Conservation (phyloP, 2,329 filamentous ascomycete species). For the Niveomyces coronatus region DNA sequence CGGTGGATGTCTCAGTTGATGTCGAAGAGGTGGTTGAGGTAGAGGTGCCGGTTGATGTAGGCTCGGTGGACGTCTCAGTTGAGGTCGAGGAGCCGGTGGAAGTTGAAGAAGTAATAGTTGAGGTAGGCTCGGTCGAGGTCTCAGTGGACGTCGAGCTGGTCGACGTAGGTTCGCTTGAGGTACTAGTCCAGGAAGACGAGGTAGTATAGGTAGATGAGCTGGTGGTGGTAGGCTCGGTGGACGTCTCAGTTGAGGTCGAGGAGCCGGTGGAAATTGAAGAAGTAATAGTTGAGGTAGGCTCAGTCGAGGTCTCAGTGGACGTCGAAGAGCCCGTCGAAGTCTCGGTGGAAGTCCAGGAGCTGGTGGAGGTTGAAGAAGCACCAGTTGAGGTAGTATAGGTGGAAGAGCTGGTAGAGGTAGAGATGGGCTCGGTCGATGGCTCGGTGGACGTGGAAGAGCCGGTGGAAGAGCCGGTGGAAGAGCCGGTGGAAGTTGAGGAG, state of each 20-base stretch:
- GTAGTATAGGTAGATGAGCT: neutral
- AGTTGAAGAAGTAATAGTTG: too few species aligned
- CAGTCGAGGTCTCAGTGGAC: neutral
- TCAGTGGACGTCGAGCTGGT: neutral
- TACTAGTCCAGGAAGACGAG: too few species aligned
- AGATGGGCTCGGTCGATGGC: neutral
- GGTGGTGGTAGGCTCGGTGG: neutral
- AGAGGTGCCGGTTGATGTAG: neutral
- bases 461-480: slow-evolving; percentile 8
- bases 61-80: neutral
- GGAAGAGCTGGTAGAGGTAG: slow-evolving; percentile 4
- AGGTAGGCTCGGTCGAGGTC: neutral
- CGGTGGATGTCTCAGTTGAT: slow-evolving; percentile 2
- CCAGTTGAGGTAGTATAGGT: slow-evolving; percentile 3
- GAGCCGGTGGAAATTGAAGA: too few species aligned
- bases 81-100: slow-evolving; percentile 8
- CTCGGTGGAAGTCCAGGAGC: neutral
- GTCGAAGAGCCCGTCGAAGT: neutral
- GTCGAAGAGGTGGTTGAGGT: slow-evolving; percentile 5
- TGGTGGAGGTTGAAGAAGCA: too few species aligned
- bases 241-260: too few species aligned
- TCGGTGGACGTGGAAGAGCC: slow-evolving; percentile 10
- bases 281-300: neutral
- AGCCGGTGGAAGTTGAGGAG: neutral
- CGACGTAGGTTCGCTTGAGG: neutral